Base-by-base conservation (phyloP, 192 early-diverging fungal genomes). In the Coemansia sp. region DNA sequence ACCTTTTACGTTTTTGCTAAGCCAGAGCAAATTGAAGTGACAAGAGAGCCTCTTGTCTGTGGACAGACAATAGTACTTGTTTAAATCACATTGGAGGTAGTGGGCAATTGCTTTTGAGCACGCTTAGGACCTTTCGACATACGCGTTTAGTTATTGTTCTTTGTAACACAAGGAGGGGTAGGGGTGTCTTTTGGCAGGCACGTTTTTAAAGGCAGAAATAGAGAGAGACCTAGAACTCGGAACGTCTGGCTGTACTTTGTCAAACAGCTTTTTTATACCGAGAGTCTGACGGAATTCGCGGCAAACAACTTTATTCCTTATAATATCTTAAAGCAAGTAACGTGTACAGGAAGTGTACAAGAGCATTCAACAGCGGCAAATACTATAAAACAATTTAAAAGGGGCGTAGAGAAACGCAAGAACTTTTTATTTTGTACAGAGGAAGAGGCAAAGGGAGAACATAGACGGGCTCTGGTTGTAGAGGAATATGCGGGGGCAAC, bases 401-500 rank as follows among this genome's bases (percentile, higher is more conserved):
- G 17, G 2, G 17, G 3, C 11, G 17, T 14, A 17, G 39, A 46
- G 17, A 14, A 14, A 46, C 39, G 39, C 33, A 46, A 17, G 11
- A 17, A 17, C 14, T 17, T 46, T 46, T 36, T 36, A 10, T 36
- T 46, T 46, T 46, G 39, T 9, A 46, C 14, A 17, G 17, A 46
- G 39, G 11, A 46, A 17, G 39, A 46, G 11, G 39, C 39, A 46
- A 46, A 46, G 9, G 14, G 14, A 46, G 11, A 14, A 46, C 17
- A 46, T 46, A 46, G 0, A 46, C 39, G 3, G 39, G 39, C 39
- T 14, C 39, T 46, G 14, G 11, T 46, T 46, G 39, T 46, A 46
- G 39, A 46, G 39, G 11, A 46, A 52, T 33, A 63, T 63, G 61
- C 53, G 61, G 61, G 39, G 1, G 39, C 27, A 50, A 51, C 61